Percentiles rank a stretch among this genome's conserved stretches.
These are phyloP conservation scores for Claviceps humidiphila DNA, from an alignment of 2,329 filamentous ascomycete genomes.

Conservation along the genomic window DNA sequence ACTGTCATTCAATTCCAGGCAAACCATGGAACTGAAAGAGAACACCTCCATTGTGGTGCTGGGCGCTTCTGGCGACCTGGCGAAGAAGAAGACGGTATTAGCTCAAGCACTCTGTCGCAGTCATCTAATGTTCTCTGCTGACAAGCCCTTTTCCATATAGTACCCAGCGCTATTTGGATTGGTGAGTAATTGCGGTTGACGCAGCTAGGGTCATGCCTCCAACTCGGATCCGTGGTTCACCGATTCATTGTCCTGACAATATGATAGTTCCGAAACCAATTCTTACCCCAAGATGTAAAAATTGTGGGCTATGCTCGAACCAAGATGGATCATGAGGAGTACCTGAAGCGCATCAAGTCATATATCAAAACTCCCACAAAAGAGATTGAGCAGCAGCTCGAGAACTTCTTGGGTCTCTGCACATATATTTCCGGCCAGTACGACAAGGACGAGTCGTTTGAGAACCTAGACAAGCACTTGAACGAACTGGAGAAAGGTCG, in stretches of 20 bases:
- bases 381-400: constrained; percentile 88
- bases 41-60: constrained; percentile 96
- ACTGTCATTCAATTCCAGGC: constrained; percentile 22
- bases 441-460: constrained; percentile 90
- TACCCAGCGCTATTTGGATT: constrained; percentile 96
- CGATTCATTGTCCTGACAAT: background rate
- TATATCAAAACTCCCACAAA: constrained; percentile 99
- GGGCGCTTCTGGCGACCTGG: constrained; percentile 91
- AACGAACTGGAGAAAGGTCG: constrained; percentile 71
- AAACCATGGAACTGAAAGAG: constrained; percentile 90
- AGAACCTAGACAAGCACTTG: constrained; percentile 72
- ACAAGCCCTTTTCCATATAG: constrained; percentile 29
- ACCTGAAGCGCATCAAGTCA: constrained; percentile 83
- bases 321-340: constrained; percentile 98
- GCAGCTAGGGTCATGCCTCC: background rate
- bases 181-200: constrained; percentile 40
- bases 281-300: constrained; percentile 89
- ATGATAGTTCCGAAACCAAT: constrained; percentile 87
- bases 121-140: constrained; percentile 7
- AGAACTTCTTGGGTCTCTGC: constrained; percentile 79
- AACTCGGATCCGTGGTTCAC: background rate
- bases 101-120: constrained; percentile 3
- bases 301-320: constrained; percentile 98
- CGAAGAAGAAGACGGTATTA: constrained; percentile 97
- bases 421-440: constrained; percentile 96